These are phyloP conservation scores for Penicillium antarcticum DNA, from an alignment of 495 filamentous ascomycete genomes.

Conservation along the genomic window DNA sequence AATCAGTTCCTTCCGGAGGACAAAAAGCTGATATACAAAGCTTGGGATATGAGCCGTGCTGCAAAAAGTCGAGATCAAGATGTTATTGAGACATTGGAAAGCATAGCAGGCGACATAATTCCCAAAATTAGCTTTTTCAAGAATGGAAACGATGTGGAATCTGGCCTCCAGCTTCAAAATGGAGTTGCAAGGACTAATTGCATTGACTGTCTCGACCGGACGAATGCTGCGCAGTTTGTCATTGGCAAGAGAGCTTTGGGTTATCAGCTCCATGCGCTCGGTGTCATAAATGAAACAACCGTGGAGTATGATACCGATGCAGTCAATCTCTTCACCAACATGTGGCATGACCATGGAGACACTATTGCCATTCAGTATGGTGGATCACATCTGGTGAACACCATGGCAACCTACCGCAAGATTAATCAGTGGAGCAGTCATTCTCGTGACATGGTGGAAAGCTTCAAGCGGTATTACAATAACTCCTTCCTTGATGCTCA, in stretches of 20 bases:
- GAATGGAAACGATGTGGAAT: slow-evolving; percentile 69
- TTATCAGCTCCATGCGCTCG: slow-evolving; percentile 88
- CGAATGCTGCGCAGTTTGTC: slow-evolving; percentile 96
- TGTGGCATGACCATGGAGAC: slow-evolving; percentile 94
- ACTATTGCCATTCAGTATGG: slow-evolving; percentile 98
- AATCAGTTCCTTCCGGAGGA: slow-evolving; percentile 87
- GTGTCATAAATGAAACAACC: slow-evolving; percentile 72
- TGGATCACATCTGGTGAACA: slow-evolving; percentile 95
- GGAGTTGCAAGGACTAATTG: slow-evolving; percentile 95
- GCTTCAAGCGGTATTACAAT: slow-evolving; percentile 98
- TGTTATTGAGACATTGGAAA: slow-evolving; percentile 87
- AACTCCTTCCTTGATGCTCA: slow-evolving; percentile 97
- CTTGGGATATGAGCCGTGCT: slow-evolving; percentile 97
- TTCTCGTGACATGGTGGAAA: slow-evolving; percentile 97
- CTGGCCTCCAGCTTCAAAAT: slow-evolving; percentile 73
- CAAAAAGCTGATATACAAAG: slow-evolving; percentile 85
- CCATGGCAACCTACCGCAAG: slow-evolving; percentile 97
- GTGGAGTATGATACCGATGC: slow-evolving; percentile 94
- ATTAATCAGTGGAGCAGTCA: slow-evolving; percentile 99
- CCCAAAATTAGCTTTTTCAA: slow-evolving; percentile 89
- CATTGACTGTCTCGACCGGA: slow-evolving; percentile 94
- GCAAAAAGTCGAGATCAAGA: slow-evolving; percentile 94
- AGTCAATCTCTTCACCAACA: slow-evolving; percentile 92
- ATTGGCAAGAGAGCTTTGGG: slow-evolving; percentile 95
- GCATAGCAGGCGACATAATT: slow-evolving; percentile 82